A percentile compares a stretch with the other conserved stretches of the same genome.
Conservation (phyloP, 1,139 yeast species). For the Zygotorulaspora mrakii region DNA sequence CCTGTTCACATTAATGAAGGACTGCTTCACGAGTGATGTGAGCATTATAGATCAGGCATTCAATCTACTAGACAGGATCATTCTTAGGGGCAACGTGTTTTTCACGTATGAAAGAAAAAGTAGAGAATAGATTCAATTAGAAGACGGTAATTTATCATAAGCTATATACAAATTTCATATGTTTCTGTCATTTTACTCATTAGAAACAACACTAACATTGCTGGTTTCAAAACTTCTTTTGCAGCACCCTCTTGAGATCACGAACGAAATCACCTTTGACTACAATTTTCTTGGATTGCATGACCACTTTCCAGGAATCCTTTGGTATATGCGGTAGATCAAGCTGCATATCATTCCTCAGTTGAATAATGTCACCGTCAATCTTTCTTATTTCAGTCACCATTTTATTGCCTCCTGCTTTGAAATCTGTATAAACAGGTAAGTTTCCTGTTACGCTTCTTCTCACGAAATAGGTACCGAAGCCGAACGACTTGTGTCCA, state of each 20-base stretch:
- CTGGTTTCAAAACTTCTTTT: slow-evolving; percentile 22
- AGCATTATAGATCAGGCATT: slow-evolving; percentile 12
- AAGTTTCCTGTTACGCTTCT: slow-evolving; percentile 60
- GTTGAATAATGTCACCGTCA: slow-evolving; percentile 54
- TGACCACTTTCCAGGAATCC: slow-evolving; percentile 42
- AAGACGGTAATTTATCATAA: slow-evolving; percentile 1
- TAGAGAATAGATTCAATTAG: slow-evolving; percentile 4
- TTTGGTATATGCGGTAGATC: slow-evolving; percentile 46
- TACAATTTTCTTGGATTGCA: slow-evolving; percentile 42
- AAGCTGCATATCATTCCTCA: slow-evolving; percentile 56
- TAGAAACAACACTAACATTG: background rate
- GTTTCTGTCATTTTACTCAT: background rate
- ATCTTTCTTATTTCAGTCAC: slow-evolving; percentile 65
- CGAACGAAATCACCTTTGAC: slow-evolving; percentile 59
- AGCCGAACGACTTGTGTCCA: slow-evolving; percentile 43
- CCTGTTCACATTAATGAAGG: slow-evolving; percentile 17
- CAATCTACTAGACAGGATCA: slow-evolving; percentile 21
- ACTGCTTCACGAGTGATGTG: slow-evolving; percentile 14
- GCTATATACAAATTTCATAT: slow-evolving; percentile 12
- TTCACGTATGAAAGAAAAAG: slow-evolving; percentile 37
- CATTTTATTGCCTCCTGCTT: slow-evolving; percentile 41
- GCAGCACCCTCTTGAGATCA: slow-evolving; percentile 39
- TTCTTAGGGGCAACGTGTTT: slow-evolving; percentile 29
- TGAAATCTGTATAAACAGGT: slow-evolving; percentile 62
- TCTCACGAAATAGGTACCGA: slow-evolving; percentile 44